Evolutionary conservation across 1,284 basidiomycete species (phyloP).

Genomic region (Mycosarcoma maydis): DNA sequence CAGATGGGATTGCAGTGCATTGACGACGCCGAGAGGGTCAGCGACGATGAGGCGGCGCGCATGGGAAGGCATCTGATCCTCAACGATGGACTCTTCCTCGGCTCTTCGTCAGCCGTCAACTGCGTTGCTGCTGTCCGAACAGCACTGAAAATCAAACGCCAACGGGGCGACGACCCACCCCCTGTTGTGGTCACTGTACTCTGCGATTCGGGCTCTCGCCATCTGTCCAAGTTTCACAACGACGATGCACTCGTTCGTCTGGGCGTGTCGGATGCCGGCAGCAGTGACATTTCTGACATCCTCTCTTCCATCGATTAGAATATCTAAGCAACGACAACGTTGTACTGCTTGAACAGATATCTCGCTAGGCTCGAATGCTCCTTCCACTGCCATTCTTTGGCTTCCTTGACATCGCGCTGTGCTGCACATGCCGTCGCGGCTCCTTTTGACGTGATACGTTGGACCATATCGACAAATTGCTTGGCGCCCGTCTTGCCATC

Average conservation of each 20-base stretch:
- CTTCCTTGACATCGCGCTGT: conserved; percentile 21
- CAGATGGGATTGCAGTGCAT: conserved; percentile 58
- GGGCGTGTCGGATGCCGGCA: conserved; percentile 41
- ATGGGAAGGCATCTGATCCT: conserved; percentile 61
- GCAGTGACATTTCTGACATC: conserved; percentile 60
- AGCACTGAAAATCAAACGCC: conserved; percentile 55
- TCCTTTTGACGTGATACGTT: conserved; percentile 34
- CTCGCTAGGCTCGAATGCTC: conserved; percentile 19
- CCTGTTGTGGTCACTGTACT: conserved; percentile 64
- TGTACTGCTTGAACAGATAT: conserved; percentile 21
- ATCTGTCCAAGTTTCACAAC: conserved; percentile 65
- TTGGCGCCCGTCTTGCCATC: conserved; percentile 31
- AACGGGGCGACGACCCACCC: conserved; percentile 28
- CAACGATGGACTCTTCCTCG: conserved; percentile 88
- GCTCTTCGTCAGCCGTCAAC: conserved; percentile 95
- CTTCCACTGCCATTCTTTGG: conserved; percentile 43
- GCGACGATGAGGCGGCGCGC: conserved; percentile 61
- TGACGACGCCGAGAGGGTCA: conserved; percentile 59
- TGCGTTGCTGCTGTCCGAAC: conserved; percentile 80
- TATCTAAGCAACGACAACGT: background rate
- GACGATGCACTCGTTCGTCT: conserved; percentile 49
- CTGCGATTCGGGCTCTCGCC: conserved; percentile 62
- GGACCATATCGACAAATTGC: conserved; percentile 46
- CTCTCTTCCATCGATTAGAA: conserved; percentile 15
- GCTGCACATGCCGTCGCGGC: conserved; percentile 46